Base-by-base conservation (phyloP, 2,329 filamentous ascomycete genomes). In the Aspergillus felis region DNA sequence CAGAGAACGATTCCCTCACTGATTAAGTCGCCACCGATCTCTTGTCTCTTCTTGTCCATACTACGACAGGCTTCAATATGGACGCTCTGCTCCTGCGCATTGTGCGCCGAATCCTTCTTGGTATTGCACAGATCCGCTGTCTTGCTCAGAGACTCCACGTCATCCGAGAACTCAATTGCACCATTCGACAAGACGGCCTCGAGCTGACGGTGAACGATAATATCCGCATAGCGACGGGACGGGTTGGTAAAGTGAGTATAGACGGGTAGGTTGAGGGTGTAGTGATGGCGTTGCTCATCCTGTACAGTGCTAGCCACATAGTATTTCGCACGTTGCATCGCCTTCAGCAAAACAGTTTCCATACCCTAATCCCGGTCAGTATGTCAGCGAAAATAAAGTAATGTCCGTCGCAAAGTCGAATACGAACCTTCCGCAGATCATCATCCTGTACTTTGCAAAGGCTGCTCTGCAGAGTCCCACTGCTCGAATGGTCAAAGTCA, bases 201-300 rank as follows among this genome's bases (percentile, higher is more conserved):
- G 27, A 99, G 82, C 76, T 99, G 94, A 57, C 94, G 92, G 75
- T 99, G 94, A 35, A 97, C 94, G 66, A 97, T 82, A 60, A 99
- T 88, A 72, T 99, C 94, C 25, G 92, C 90, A 74, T 97, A 99
- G 60, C 94, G 91, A 55, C 94, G 89, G 22, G 91, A 95, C 1
- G 94, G 94, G 74, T 91, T 93, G 41, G 93, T 97, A 78, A 97
- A 97, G 75, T 99, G 94, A 66, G 94, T 97, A 81, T 97, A 99
- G 12, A 96, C 78, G 0, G 93, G 92, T 55, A 96, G 79, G 77
- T 99, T 99, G 53, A 97, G 82, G 14, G 91, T 88, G 75, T 95
- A 99, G 77, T 99, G 93, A 60, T 89, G 85, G 78, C 90, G 88
- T 63, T 92, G 81, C 61, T 91, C 88, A 74, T 90, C 87, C 46